A percentile compares a stretch with the other conserved stretches of the same genome.
These are phyloP conservation scores for Crithidia fasciculata DNA, from an alignment of 208 protist genomes.

Conservation along the genomic window DNA sequence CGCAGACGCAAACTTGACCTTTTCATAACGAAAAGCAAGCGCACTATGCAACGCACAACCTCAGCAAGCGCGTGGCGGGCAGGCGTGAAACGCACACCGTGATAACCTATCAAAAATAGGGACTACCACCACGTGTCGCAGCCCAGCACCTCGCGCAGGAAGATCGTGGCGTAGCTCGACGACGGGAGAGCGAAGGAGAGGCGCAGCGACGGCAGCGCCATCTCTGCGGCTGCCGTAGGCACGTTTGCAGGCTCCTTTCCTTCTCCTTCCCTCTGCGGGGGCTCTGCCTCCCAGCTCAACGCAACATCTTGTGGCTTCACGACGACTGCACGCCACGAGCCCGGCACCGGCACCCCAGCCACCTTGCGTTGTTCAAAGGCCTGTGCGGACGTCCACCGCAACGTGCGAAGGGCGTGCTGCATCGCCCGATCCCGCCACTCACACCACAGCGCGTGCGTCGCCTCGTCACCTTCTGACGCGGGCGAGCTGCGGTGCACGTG, in stretches of 20 bases:
- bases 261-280: background rate
- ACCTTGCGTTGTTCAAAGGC: conserved; percentile 58
- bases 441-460: conserved; percentile 9
- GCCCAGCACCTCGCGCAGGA: conserved; percentile 75
- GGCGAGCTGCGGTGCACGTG: conserved; percentile 5
- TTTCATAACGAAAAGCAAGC: too few relatives aligned
- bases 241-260: background rate
- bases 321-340: conserved; percentile 55
- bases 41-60: too few relatives aligned
- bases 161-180: conserved; percentile 86
- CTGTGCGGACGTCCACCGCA: conserved; percentile 36
- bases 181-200: conserved; percentile 70
- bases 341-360: conserved; percentile 69
- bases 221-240: background rate
- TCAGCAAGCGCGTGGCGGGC: too few relatives aligned
- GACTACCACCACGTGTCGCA: conserved; percentile 67
- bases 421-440: conserved; percentile 27
- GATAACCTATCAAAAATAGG: background rate
- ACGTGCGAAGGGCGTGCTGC: conserved; percentile 22
- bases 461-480: background rate
- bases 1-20: too few relatives aligned
- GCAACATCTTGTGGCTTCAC: conserved; percentile 29
- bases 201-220: conserved; percentile 14
- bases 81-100: too few relatives aligned
- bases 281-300: conserved; percentile 3